Evolutionary conservation across 2,329 filamentous ascomycete species (phyloP), one percentile per base, ranked within the genome.

Genomic region (Atkinsonella texensis): DNA sequence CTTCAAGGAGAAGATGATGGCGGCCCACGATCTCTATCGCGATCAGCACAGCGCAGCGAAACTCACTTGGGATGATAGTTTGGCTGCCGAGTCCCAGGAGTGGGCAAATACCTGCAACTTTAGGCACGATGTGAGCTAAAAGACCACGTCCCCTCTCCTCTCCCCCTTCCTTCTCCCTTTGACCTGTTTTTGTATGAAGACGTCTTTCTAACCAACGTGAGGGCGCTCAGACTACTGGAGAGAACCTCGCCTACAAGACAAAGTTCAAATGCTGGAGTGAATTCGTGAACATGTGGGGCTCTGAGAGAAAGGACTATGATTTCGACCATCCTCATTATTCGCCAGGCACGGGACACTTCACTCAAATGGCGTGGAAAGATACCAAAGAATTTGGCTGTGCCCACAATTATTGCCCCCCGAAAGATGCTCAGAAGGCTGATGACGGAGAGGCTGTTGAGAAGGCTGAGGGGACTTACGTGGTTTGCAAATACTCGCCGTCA

Each of bases 91-190:
- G 8, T 23, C 50, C 1, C 44, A 52, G 17, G 17, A 9, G 2
- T 52, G 50, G 50, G 50, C 50, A 2, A n/a, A 52, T 18, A 48
- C 35, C 11, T 52, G 50, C 35, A 46, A 47, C 8, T 52, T 46
- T 11, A 18, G 4, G 4, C 50, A 51, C n/a, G 43, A 40, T 45
- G 50, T 51, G 20, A 35, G 50, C 32, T 46, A 13, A 4, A 18
- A 4, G 4, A 32, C n/a, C n/a, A n/a, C n/a, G n/a, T n/a, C n/a
- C n/a, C n/a, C n/a, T n/a, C n/a, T n/a, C n/a, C n/a, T n/a, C n/a
- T n/a, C n/a, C n/a, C n/a, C n/a, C n/a, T n/a, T n/a, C n/a, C n/a
- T n/a, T n/a, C n/a, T n/a, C n/a, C n/a, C n/a, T 38, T 15, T 3
- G 2, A n/a, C 35, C 17, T 28, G 0, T n/a, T 17, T 5, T 38